A percentile compares a stretch with the other conserved stretches of the same genome.
Evolutionary conservation across 2,329 filamentous ascomycete genomes (phyloP).

Genomic region (Colletotrichum sansevieriae): DNA sequence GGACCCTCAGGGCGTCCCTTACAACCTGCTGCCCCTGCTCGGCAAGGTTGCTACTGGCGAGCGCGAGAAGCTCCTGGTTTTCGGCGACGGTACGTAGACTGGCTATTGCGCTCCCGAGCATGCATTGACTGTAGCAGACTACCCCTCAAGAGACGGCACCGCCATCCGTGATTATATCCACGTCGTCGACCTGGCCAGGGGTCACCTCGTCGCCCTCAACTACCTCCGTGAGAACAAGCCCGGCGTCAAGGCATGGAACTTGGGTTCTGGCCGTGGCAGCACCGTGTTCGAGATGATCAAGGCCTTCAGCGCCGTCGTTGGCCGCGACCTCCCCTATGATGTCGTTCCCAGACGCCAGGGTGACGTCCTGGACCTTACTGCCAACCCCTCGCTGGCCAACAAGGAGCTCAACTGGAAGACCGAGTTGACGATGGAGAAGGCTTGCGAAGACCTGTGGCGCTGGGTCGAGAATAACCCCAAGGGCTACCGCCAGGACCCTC

Average conservation of each 20-base stretch:
- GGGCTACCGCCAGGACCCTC: conserved; percentile 94
- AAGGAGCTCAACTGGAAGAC: conserved; percentile 94
- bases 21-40: conserved; percentile 93
- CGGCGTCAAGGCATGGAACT: conserved; percentile 94
- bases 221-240: conserved; percentile 87
- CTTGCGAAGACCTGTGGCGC: conserved; percentile 93
- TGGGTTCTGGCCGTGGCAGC: conserved; percentile 93
- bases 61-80: conserved; percentile 92
- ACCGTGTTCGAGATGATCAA: conserved; percentile 99
- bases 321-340: conserved; percentile 87
- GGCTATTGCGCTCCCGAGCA: not conserved
- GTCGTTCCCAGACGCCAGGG: conserved; percentile 85
- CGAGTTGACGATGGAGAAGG: conserved; percentile 89
- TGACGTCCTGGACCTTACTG: conserved; percentile 94
- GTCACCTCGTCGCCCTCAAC: conserved; percentile 90
- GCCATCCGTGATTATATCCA: conserved; percentile 99
- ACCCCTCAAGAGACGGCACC: conserved; percentile 89
- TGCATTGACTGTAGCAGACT: conserved; percentile 72
- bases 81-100: conserved; percentile 81
- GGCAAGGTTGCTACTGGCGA: conserved; percentile 97
- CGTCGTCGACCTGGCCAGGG: conserved; percentile 88
- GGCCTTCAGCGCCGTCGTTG: conserved; percentile 89
- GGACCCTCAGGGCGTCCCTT: conserved; percentile 94
- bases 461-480: conserved; percentile 98
- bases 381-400: conserved; percentile 89